A percentile compares a stretch with the other conserved stretches of the same genome.
These are phyloP conservation scores for Mortierella sp. DNA, from an alignment of 371 early-diverging fungal genomes.

Conservation along the genomic window DNA sequence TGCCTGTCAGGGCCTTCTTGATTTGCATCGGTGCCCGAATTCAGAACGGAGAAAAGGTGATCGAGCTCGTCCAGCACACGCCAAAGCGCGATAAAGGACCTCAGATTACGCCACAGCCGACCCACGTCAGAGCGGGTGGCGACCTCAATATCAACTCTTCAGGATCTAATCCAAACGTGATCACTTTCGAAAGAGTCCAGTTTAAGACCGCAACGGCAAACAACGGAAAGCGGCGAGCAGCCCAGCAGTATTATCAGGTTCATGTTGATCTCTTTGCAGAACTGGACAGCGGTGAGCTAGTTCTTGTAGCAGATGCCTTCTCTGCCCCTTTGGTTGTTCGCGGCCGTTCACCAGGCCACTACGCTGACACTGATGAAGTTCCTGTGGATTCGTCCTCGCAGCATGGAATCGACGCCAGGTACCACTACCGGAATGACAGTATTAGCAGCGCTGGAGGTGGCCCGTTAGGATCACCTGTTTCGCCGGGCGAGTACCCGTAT, in stretches of 20 bases:
- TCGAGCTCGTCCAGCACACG: constrained; percentile 93
- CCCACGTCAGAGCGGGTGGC: constrained; percentile 71
- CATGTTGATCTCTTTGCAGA: constrained; percentile 78
- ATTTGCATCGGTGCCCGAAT: constrained; percentile 82
- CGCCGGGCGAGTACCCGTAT: constrained; percentile 37
- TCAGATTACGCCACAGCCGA: constrained; percentile 77
- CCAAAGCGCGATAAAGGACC: constrained; percentile 96
- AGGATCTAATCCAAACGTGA: constrained; percentile 69
- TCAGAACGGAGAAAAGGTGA: constrained; percentile 73
- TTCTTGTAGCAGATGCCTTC: constrained; percentile 75
- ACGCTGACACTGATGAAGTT: constrained; percentile 70
- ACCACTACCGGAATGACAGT: constrained; percentile 49
- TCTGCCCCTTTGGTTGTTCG: constrained; percentile 93
- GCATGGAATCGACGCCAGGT: constrained; percentile 17
- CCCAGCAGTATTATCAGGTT: constrained; percentile 92
- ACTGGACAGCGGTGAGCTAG: constrained; percentile 59
- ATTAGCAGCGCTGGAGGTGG: constrained; percentile 36
- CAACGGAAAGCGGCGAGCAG: constrained; percentile 90
- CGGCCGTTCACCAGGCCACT: constrained; percentile 94
- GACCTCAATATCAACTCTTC: constrained; percentile 64
- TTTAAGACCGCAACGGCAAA: constrained; percentile 97
- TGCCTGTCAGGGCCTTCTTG: constrained; percentile 70
- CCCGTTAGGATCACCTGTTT: constrained; percentile 28
- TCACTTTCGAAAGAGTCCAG: constrained; percentile 93
- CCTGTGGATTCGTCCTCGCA: neutral